Percentiles rank a stretch among this genome's conserved stretches.
Conservation (phyloP, 345 rosid species). For the Moricandia moricandioides region DNA sequence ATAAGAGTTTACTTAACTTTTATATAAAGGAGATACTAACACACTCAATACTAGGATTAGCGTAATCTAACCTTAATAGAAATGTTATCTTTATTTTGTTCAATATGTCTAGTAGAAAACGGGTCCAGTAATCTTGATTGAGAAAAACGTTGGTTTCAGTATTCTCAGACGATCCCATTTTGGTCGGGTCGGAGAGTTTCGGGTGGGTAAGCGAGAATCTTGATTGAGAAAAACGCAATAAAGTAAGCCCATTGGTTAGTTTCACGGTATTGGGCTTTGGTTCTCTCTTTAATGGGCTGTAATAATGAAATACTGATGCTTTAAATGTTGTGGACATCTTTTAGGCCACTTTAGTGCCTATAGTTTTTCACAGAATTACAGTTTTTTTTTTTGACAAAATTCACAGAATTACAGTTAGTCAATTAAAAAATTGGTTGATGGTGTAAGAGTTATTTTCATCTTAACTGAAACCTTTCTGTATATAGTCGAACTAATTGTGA, state of each 20-base stretch:
- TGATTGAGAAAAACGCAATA: background rate
- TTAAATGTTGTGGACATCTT: background rate
- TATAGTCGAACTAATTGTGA: too few relatives aligned
- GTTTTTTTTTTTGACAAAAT: too few relatives aligned
- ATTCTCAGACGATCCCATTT: conserved; percentile 71
- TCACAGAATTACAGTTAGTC: too few relatives aligned
- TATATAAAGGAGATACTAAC: background rate
- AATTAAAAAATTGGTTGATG: too few relatives aligned
- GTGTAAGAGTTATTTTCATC: too few relatives aligned
- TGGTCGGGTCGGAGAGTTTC: conserved; percentile 8
- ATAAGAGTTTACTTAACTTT: background rate
- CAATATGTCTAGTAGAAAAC: conserved; percentile 89
- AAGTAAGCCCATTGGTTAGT: conserved; percentile 14
- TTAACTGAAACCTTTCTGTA: too few relatives aligned
- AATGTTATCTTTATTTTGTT: conserved; percentile 90
- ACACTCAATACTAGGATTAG: background rate
- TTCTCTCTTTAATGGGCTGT: background rate
- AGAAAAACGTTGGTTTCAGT: conserved; percentile 61
- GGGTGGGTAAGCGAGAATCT: conserved; percentile 10
- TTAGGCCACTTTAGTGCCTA: background rate
- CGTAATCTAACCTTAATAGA: conserved; percentile 67
- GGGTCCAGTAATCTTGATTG: conserved; percentile 98
- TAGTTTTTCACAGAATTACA: too few relatives aligned
- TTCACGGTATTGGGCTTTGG: background rate
- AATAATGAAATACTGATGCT: background rate